Conservation (phyloP, 192 early-diverging fungal genomes). For the Coemansia sp. region DNA sequence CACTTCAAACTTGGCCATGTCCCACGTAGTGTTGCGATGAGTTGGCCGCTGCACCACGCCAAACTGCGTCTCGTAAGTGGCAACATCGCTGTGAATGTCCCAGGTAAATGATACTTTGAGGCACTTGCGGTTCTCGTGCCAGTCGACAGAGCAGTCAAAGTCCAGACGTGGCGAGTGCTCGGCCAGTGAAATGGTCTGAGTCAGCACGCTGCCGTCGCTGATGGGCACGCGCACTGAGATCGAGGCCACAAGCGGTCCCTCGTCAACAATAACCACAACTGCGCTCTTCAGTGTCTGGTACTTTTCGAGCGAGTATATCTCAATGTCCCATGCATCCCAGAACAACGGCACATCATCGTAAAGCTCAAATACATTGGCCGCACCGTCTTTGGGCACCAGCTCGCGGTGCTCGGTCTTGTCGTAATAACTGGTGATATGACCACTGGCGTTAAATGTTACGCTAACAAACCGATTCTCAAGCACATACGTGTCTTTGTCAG, state of each 20-base stretch:
- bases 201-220: slow-evolving; percentile 64
- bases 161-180: slow-evolving; percentile 74
- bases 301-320: slow-evolving; percentile 94
- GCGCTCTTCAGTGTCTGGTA: slow-evolving; percentile 59
- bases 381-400: slow-evolving; percentile 31
- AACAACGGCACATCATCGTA: slow-evolving; percentile 86
- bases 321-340: slow-evolving; percentile 90
- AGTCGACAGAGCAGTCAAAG: slow-evolving; percentile 87
- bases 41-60: slow-evolving; percentile 90
- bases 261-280: slow-evolving; percentile 58
- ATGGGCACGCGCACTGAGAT: slow-evolving; percentile 67
- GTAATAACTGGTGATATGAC: slow-evolving; percentile 67
- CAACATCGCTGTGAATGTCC: slow-evolving; percentile 77
- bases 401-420: slow-evolving; percentile 61
- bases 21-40: slow-evolving; percentile 93
- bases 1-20: slow-evolving; percentile 89
- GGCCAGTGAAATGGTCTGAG: slow-evolving; percentile 76
- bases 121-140: slow-evolving; percentile 88
- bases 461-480: slow-evolving; percentile 75
- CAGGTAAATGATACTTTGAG: slow-evolving; percentile 92
- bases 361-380: slow-evolving; percentile 71
- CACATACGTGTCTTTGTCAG: slow-evolving; percentile 35
- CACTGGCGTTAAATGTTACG: slow-evolving; percentile 68
- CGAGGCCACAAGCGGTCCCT: slow-evolving; percentile 80
- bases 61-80: slow-evolving; percentile 96